phyloP scores from a whole-genome alignment of 176 grass and related monocot species.

The Phoenix roebelenii region DNA sequence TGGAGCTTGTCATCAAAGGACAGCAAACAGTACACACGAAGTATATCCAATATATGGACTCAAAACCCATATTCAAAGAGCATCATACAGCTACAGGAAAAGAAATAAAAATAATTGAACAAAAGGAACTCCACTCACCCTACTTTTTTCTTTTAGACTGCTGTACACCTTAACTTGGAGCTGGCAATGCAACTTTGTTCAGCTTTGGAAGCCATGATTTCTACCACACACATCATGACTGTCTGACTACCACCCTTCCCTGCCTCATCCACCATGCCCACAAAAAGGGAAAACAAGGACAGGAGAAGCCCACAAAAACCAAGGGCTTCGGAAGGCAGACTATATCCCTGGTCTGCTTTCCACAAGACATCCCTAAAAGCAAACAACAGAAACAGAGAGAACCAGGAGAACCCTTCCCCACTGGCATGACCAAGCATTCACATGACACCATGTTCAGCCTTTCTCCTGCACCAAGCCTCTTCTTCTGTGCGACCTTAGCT shows the following conservation, averaged over 20 bases:
- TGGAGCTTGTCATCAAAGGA: background rate
- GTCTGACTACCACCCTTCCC: conserved; percentile 12
- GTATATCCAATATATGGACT: background rate
- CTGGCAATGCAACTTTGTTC: conserved; percentile 12
- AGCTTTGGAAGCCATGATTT: conserved; percentile 22
- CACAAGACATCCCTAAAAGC: background rate
- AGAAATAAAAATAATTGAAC: conserved; percentile 11
- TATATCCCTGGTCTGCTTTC: conserved; percentile 8
- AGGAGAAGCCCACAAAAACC: conserved; percentile 3
- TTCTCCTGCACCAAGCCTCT: no score
- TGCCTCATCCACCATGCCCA: conserved; percentile 1
- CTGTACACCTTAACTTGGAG: background rate
- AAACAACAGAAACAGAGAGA: background rate
- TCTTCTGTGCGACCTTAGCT: no score
- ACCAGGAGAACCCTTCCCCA: conserved; percentile 1
- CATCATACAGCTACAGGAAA: conserved; percentile 18
- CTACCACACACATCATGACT: conserved; percentile 8
- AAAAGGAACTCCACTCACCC: conserved; percentile 1
- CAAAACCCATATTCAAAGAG: conserved; percentile 2
- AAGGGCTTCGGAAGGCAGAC: background rate
- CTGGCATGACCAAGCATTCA: background rate
- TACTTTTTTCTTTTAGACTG: conserved; percentile 7
- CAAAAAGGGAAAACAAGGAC: background rate
- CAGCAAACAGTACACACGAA: background rate
- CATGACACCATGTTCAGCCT: no score